Evolutionary conservation across 306 rosid genomes (phyloP), one percentile per base, ranked within the genome.

Genomic region (Luffa acutangula): DNA sequence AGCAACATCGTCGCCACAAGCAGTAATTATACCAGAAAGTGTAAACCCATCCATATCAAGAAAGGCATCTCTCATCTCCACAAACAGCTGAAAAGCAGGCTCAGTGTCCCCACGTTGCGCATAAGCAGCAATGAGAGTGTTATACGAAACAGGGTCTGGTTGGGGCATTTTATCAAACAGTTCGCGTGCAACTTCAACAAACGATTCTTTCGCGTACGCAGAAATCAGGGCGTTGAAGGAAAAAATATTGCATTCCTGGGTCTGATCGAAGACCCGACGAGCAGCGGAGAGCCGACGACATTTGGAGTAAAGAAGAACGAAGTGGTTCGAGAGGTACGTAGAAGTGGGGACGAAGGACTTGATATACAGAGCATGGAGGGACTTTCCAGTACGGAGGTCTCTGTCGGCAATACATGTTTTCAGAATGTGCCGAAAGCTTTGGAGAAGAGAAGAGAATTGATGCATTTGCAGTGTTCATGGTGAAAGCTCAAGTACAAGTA

Each of bases 11-110:
- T 76, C 56, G 6, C 85, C 14, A 39, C 85, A 81, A n/a, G 84
- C 81, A 0, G 85, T 82, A 74, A 87, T 73, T 56, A 82, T 78
- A 1, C 86, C 90, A 17, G 97, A 91, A 7, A 93, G 65, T 0
- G 98, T 91, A 78, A 93, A 93, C 53, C 97, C 95, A 42, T 93
- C 93, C 33, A 87, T 73, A 63, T 77, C 85, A 25, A 87, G 57
- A 13, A 86, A 67, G 3, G 75, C 85, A 53, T 79, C 80, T 75
- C 90, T 88, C 80, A 87, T 87, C 71, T 77, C 86, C 52, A 18
- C 18, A 75, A 89, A 90, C 84, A 93, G 79, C 58, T 63, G 56
- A 70, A 89, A 70, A 2, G 89, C 92, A 0, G 83, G 80, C 13
- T 56, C 83, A 39, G 72, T 81, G 10, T 91, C 86, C 0, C 88